These are phyloP conservation scores for Wickerhamomyces tratensis DNA, from an alignment of 805 yeast species.

Conservation along the genomic window DNA sequence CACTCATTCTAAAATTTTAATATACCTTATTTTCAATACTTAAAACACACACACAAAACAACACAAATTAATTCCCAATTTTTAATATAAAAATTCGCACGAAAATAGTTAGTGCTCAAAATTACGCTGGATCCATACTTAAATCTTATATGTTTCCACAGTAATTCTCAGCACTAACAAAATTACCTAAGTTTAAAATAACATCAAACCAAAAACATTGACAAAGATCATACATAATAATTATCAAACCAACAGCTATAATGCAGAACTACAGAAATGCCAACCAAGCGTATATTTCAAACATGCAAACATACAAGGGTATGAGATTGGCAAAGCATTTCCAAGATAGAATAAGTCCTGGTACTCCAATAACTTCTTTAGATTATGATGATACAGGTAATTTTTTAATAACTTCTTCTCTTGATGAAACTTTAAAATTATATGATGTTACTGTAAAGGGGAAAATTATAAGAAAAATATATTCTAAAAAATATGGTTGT, in stretches of 20 bases:
- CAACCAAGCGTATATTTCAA: too few relatives aligned
- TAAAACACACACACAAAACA: too few relatives aligned
- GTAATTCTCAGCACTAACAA: conserved; percentile 12
- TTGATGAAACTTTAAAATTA: conserved; percentile 74
- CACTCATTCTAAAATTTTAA: conserved; percentile 5
- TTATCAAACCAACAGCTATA: too few relatives aligned
- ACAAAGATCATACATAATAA: too few relatives aligned
- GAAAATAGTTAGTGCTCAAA: too few relatives aligned
- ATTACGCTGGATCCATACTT: too few relatives aligned
- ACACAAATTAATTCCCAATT: too few relatives aligned
- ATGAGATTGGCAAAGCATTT: conserved; percentile 35
- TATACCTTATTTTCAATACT: too few relatives aligned
- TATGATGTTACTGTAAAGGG: conserved; percentile 71
- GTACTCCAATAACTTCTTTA: conserved; percentile 43
- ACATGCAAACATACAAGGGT: conserved; percentile 36
- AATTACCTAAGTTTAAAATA: too few relatives aligned
- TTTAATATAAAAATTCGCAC: too few relatives aligned
- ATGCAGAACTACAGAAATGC: too few relatives aligned
- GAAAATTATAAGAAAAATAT: conserved; percentile 53
- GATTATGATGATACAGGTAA: conserved; percentile 84
- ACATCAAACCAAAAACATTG: too few relatives aligned
- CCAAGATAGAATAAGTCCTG: conserved; percentile 14
- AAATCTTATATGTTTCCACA: not conserved
- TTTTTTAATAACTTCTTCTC: conserved; percentile 63
- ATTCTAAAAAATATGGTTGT: conserved; percentile 87